Evolutionary conservation across 192 early-diverging fungal species (phyloP).

Genomic region (Funneliformis mosseae): DNA sequence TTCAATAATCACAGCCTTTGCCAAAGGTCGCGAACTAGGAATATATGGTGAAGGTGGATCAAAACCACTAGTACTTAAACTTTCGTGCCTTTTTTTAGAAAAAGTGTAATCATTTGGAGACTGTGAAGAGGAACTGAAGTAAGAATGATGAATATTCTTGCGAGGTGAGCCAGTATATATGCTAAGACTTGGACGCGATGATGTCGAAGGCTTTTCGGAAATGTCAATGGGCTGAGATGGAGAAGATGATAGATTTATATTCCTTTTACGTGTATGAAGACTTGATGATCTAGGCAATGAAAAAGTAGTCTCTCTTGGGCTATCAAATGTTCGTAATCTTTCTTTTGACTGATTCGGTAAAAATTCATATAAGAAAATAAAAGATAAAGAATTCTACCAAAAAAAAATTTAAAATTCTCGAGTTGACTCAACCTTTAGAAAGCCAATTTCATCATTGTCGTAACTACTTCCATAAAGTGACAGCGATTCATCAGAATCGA

Average conservation of each 20-base stretch:
- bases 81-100: constrained; percentile 43
- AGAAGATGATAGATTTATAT: constrained; percentile 4
- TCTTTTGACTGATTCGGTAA: constrained; percentile 12
- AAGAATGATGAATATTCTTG: constrained; percentile 16
- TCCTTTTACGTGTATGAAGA: constrained; percentile 7
- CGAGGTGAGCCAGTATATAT: constrained; percentile 25
- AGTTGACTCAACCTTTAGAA: neutral
- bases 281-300: neutral
- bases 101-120: constrained; percentile 41
- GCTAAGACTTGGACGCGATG: constrained; percentile 22
- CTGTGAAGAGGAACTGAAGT: neutral
- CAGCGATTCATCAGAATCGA: neutral
- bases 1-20: constrained; percentile 48
- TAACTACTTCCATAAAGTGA: neutral
- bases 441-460: neutral
- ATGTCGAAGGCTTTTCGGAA: neutral
- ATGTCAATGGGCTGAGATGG: neutral
- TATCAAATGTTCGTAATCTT: constrained; percentile 3
- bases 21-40: constrained; percentile 36
- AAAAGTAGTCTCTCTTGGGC: neutral
- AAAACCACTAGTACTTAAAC: constrained; percentile 29
- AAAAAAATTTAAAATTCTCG: neutral
- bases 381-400: neutral
- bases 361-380: neutral
- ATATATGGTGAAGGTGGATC: constrained; percentile 35